Base-by-base conservation (phyloP, 2,329 filamentous ascomycete species). In the Cordyceps tenuipes region DNA sequence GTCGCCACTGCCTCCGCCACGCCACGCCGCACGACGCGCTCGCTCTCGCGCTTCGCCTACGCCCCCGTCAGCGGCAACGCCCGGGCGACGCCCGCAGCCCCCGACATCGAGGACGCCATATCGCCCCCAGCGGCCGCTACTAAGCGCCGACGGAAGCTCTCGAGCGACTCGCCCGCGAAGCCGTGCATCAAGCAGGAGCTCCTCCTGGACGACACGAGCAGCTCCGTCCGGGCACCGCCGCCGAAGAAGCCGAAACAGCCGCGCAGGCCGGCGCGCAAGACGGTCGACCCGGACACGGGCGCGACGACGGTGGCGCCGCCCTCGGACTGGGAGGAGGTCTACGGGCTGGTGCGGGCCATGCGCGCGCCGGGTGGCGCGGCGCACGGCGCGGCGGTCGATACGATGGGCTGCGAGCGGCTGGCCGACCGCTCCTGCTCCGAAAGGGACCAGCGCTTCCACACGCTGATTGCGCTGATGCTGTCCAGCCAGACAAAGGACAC, bases 401-500 rank as follows among this genome's bases (percentile, higher is more conserved):
- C 93, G 0, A 97, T 97, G 92, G 94, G 94, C 12, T 99, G 94
- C 73, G 91, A 91, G 73, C 82, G 83, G 8, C 79, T 94, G 10
- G 89, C 89, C 3, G 75, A 80, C 52, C 71, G 75, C 17, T 72
- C 67, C 1, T 79, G 81, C 12, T 78, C 75, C 61, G 70, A 77
- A 29, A 77, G 75, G 61, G 82, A 83, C 68, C 85, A 85, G 70
- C 83, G 92, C 7, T 92, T 95, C 67, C 92, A 97, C 68, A 96
- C 90, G 3, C 82, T 97, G 34, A 80, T 96, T 44, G 84, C 91
- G 15, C 79, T 97, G 63, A 96, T 97, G 92, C 81, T 97, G 39
- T 93, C 88, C 41, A 91, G 87, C 54, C 92, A 97, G 76, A 97
- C 92, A 10, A 96, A 96, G 71, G 92, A 97, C 73, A 94, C 91